Base-by-base conservation (phyloP, 768 basidiomycete species). In the Trichaptum fuscoviolaceum region DNA sequence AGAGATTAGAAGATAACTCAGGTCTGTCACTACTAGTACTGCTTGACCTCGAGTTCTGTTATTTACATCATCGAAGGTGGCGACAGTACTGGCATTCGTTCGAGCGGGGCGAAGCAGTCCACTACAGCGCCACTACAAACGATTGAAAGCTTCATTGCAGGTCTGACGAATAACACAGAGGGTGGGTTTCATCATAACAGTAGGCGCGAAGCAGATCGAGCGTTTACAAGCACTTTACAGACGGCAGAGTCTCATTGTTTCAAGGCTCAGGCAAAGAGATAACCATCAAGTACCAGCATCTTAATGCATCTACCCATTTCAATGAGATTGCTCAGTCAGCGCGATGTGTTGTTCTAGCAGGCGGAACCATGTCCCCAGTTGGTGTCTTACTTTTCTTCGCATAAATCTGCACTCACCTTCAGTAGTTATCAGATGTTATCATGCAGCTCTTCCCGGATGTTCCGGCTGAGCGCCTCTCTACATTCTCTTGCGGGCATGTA, bases 281-380 rank as follows among this genome's bases (percentile, higher is more conserved):
- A 5, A 87, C 90, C 67, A 78, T 98, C 64, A 94, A 91, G 72
- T 99, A 97, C 71, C 92, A 97, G 68, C 87, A 95, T 23, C 84
- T 99, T 25, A 98, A 99, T 72, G 96, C 97, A 1, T 86, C 93
- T 0, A 90, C 92, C 7, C 83, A 88, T 66, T 99, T 99, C 73
- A 80, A 83, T 65, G 91, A 93, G n/a, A 84, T 98, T 7, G 86
- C 93, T 0, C 87, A 94, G 23, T 81, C 83, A 26, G 93, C 95
- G 0, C 80, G 93, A 42, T 84, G 91, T 2, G 88, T 99, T n/a
- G 78, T 99, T 30, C 80, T 99, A 52, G 96, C 97, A 8, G 96
- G 96, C 9, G 96, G 96, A 5, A 99, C 96, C 0, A 98, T 99
- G 97, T 94, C 95, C 7, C 96, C 96, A n/a, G 94, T 97, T 64